Evolutionary conservation across 108 stramenopile species (phyloP).

Genomic region (Nitzschia sp.): DNA sequence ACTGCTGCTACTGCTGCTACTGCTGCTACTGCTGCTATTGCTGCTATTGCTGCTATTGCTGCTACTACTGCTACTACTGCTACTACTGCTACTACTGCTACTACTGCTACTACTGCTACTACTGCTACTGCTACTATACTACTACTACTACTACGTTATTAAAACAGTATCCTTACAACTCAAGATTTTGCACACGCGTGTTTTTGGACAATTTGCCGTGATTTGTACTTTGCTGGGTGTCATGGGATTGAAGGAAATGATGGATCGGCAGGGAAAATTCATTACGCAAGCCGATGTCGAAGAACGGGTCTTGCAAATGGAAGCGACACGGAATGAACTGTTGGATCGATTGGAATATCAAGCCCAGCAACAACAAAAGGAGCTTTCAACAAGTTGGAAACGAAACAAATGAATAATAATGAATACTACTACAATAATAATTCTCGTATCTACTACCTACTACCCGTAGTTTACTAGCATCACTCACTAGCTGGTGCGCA

Average conservation of each 20-base stretch:
- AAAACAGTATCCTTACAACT: constrained; percentile 51
- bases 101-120: too few relatives aligned
- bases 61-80: too few relatives aligned
- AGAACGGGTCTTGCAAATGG: constrained; percentile 67
- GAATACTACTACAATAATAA: background rate
- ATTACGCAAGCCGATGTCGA: constrained; percentile 74
- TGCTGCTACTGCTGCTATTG: too few relatives aligned
- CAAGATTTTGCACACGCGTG: constrained; percentile 85
- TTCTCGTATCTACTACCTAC: too few relatives aligned
- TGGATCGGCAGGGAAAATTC: constrained; percentile 78
- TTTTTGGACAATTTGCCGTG: constrained; percentile 84
- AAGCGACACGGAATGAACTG: constrained; percentile 52
- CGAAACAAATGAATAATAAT: too few relatives aligned
- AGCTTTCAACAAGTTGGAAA: background rate
- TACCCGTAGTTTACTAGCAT: too few relatives aligned
- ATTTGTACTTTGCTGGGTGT: constrained; percentile 65
- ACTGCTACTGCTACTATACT: too few relatives aligned
- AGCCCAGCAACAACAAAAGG: background rate
- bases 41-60: too few relatives aligned
- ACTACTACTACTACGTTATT: too few relatives aligned
- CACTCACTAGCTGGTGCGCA: too few relatives aligned
- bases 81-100: too few relatives aligned
- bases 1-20: too few relatives aligned
- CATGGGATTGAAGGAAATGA: constrained; percentile 87
- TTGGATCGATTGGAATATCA: constrained; percentile 31